Evolutionary conservation across 805 yeast genomes (phyloP).

Genomic region (Metschnikowia proteae): DNA sequence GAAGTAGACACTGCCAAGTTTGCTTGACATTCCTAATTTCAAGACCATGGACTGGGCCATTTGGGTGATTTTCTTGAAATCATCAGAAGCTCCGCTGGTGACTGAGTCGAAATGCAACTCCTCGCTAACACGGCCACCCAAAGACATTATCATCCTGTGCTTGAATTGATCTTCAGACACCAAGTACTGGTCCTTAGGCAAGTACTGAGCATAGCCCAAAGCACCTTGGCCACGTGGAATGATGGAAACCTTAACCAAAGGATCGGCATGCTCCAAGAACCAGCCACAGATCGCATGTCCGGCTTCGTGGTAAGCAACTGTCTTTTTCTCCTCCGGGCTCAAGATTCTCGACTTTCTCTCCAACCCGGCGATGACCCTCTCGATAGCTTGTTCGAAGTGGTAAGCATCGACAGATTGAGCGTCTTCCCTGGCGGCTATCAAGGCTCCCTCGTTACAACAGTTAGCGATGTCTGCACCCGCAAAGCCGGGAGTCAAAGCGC

Average conservation of each 20-base stretch:
- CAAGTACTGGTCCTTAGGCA: slow-evolving; percentile 89
- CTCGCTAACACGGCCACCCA: slow-evolving; percentile 96
- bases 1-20: slow-evolving; percentile 78
- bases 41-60: slow-evolving; percentile 94
- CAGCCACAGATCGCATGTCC: slow-evolving; percentile 99
- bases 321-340: slow-evolving; percentile 78
- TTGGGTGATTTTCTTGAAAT: slow-evolving; percentile 90
- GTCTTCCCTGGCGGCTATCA: slow-evolving; percentile 88
- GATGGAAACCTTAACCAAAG: slow-evolving; percentile 89
- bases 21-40: slow-evolving; percentile 83
- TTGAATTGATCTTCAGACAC: slow-evolving; percentile 70
- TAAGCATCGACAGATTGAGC: slow-evolving; percentile 63
- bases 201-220: slow-evolving; percentile 93
- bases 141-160: slow-evolving; percentile 93
- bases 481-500: slow-evolving; percentile 96
- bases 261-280: slow-evolving; percentile 89
- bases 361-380: slow-evolving; percentile 93
- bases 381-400: slow-evolving; percentile 95
- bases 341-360: slow-evolving; percentile 85
- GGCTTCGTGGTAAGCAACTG: slow-evolving; percentile 97
- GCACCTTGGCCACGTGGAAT: slow-evolving; percentile 98
- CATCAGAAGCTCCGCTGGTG: slow-evolving; percentile 95
- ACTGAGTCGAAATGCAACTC: slow-evolving; percentile 90
- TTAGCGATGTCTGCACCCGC: slow-evolving; percentile 99
- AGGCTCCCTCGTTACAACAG: slow-evolving; percentile 94